Conservation (phyloP, 495 filamentous ascomycete species). For the Talaromyces ruber region DNA sequence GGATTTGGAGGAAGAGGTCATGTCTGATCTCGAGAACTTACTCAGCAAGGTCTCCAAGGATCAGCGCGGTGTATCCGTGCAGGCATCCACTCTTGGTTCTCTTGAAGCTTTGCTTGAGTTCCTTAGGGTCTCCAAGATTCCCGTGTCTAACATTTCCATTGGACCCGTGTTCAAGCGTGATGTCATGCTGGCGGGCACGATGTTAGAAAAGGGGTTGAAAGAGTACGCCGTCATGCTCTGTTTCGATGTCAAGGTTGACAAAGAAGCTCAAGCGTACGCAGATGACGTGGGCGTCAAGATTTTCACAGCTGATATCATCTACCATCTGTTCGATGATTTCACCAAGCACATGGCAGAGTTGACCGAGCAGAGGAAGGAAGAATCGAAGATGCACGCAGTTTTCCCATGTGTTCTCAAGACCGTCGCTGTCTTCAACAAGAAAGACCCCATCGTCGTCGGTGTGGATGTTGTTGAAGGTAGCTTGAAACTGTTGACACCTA, state of each 20-base stretch:
- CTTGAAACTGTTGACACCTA: slow-evolving; percentile 76
- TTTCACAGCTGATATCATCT: slow-evolving; percentile 98
- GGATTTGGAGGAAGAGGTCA: slow-evolving; percentile 92
- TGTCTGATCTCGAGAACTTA: slow-evolving; percentile 87
- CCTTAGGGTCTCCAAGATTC: slow-evolving; percentile 88
- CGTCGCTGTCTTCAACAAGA: slow-evolving; percentile 98
- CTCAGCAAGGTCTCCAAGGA: slow-evolving; percentile 83
- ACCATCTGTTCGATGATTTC: slow-evolving; percentile 96
- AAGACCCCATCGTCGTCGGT: slow-evolving; percentile 88
- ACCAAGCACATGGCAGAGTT: slow-evolving; percentile 85
- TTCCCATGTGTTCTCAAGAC: slow-evolving; percentile 89
- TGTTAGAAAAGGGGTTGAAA: slow-evolving; percentile 84
- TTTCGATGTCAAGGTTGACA: slow-evolving; percentile 99
- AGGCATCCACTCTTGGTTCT: slow-evolving; percentile 95
- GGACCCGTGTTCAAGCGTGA: slow-evolving; percentile 98
- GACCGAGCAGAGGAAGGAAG: slow-evolving; percentile 86
- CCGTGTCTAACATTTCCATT: slow-evolving; percentile 94
- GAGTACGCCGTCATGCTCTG: slow-evolving; percentile 99
- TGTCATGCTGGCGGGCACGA: slow-evolving; percentile 90
- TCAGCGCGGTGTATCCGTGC: slow-evolving; percentile 89
- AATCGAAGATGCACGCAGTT: slow-evolving; percentile 88
- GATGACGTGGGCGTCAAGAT: slow-evolving; percentile 96
- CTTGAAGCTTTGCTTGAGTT: slow-evolving; percentile 96
- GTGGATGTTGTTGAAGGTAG: slow-evolving; percentile 91
- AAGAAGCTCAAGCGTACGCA: slow-evolving; percentile 85